phyloP scores from a whole-genome alignment of 2,329 filamentous ascomycete species.

The Teratosphaeria epicoccoides region DNA sequence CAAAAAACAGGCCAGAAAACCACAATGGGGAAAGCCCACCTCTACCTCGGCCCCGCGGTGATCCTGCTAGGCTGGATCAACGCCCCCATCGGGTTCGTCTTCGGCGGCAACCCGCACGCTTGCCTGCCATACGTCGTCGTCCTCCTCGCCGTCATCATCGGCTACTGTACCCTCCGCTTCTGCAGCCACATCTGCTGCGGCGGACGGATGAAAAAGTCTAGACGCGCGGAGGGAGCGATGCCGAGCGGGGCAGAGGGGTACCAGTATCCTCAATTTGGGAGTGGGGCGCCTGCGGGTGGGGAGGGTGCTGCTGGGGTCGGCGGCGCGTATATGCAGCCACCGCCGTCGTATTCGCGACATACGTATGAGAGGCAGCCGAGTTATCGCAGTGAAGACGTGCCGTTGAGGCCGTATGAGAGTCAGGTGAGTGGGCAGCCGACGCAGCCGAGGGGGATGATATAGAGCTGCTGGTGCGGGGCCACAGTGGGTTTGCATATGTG shows the following conservation, averaged over 20 bases:
- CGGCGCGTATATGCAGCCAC: constrained; percentile 1
- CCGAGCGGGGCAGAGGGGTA: constrained; percentile 5
- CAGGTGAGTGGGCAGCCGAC: constrained; percentile 1
- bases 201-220: constrained; percentile 1
- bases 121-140: constrained; percentile 39
- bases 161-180: constrained; percentile 27
- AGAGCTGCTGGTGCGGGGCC: no score
- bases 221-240: background rate
- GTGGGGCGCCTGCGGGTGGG: background rate
- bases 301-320: background rate
- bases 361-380: constrained; percentile 1
- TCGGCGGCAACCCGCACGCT: constrained; percentile 42
- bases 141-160: constrained; percentile 33
- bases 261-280: constrained; percentile 6
- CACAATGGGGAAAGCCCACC: constrained; percentile 43
- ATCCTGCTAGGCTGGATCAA: constrained; percentile 46
- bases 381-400: constrained; percentile 5
- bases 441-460: constrained; percentile 4
- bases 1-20: constrained; percentile 33
- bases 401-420: constrained; percentile 5
- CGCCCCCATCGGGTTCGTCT: constrained; percentile 47
- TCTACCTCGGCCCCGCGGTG: constrained; percentile 46
- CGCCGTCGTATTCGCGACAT: constrained; percentile 6
- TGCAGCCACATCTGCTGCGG: constrained; percentile 11
- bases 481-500: no score